phyloP scores from a whole-genome alignment of 2,329 filamentous ascomycete species.

The Microdochium bolleyi region DNA sequence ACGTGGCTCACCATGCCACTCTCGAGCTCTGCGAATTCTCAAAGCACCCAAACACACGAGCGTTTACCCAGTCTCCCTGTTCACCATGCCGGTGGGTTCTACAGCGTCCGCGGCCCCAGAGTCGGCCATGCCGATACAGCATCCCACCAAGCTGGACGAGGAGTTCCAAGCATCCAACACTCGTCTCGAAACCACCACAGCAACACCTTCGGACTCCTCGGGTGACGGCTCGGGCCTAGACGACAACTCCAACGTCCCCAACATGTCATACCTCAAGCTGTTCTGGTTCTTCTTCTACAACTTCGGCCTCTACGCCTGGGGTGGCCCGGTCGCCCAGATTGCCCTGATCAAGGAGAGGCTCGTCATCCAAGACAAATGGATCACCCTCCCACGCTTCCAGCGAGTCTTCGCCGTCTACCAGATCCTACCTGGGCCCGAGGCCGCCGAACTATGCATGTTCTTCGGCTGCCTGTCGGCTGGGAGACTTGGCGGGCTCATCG shows the following conservation, averaged over 20 bases:
- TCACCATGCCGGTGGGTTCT: too few relatives aligned
- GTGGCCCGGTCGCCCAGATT: slow-evolving; percentile 24
- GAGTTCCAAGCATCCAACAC: too few relatives aligned
- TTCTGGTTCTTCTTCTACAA: slow-evolving; percentile 27
- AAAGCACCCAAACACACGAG: too few relatives aligned
- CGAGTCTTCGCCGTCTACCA: slow-evolving; percentile 25
- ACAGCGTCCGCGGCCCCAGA: too few relatives aligned
- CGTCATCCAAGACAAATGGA: slow-evolving; percentile 24
- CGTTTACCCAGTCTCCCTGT: too few relatives aligned
- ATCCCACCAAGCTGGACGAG: too few relatives aligned
- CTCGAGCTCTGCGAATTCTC: too few relatives aligned
- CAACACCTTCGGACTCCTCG: slow-evolving; percentile 1
- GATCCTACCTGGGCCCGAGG: slow-evolving; percentile 24
- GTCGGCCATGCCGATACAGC: too few relatives aligned
- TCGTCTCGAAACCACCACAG: not conserved
- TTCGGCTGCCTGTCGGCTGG: slow-evolving; percentile 24
- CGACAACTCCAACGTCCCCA: slow-evolving; percentile 21
- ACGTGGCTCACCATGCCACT: too few relatives aligned
- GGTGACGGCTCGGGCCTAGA: slow-evolving; percentile 6
- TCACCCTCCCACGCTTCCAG: slow-evolving; percentile 21
- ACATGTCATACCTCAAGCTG: slow-evolving; percentile 15
- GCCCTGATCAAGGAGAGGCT: slow-evolving; percentile 23
- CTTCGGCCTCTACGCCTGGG: slow-evolving; percentile 25
- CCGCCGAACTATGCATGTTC: slow-evolving; percentile 25
- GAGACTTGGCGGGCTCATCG: slow-evolving; percentile 20